Base-by-base conservation (phyloP, 305 asterid species). In the Andrographis paniculata region DNA sequence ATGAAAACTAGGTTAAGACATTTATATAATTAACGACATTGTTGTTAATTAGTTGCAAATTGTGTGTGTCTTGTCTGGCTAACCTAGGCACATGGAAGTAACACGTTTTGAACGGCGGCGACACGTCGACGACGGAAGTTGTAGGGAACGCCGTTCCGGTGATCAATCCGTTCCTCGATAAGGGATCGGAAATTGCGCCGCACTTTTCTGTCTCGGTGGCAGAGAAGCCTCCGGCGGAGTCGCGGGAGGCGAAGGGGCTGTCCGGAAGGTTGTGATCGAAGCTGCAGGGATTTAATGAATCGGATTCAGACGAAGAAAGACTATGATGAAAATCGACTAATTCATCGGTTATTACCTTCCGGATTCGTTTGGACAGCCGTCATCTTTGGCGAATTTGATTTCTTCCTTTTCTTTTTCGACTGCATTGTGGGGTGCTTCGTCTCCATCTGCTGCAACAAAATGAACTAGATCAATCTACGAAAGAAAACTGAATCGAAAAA, bases 1-100 rank as follows among this genome's bases (percentile, higher is more conserved):
- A 40, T 16, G 10, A 40, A n/a, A n/a, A n/a, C n/a, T n/a, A n/a
- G n/a, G n/a, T n/a, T n/a, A n/a, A n/a, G n/a, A n/a, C n/a, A n/a
- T n/a, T n/a, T n/a, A n/a, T n/a, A n/a, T n/a, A n/a, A n/a, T n/a
- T n/a, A n/a, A n/a, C n/a, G n/a, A n/a, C n/a, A n/a, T n/a, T n/a
- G n/a, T n/a, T n/a, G n/a, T n/a, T n/a, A n/a, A n/a, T n/a, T n/a
- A n/a, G 45, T 16, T n/a, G 19, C 7, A 24, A 24, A 8, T 4
- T 24, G 30, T 4, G 8, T 24, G 8, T 4, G 37, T 4, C 12
- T 4, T 3, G 17, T 5, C 14, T 37, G 1, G 14, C 3, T 37
- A 14, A 37, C 42, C 42, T 37, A 13, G 42, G 42, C 42, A n/a
- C 42, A 1, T 37, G 42, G 17, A 37, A 37, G 42, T 37, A 37